phyloP scores from a whole-genome alignment of 192 early-diverging fungal genomes.

The Spizellomyces punctatus region DNA sequence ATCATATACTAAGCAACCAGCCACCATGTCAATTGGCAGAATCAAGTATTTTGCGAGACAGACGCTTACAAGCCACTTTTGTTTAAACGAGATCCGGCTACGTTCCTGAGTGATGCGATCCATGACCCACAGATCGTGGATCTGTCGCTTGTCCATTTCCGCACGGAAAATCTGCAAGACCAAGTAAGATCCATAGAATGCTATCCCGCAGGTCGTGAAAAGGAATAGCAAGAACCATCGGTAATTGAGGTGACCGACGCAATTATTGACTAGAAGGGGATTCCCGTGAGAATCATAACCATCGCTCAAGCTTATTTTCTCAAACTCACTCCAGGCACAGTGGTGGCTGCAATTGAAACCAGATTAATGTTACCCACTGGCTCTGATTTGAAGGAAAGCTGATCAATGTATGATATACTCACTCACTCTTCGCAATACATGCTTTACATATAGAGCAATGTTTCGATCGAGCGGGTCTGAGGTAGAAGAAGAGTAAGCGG shows the following conservation, averaged over 20 bases:
- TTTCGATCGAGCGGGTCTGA: conserved; percentile 51
- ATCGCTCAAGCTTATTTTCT: background rate
- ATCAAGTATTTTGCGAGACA: background rate
- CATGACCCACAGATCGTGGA: conserved; percentile 24
- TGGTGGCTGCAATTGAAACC: conserved; percentile 44
- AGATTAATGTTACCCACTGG: background rate
- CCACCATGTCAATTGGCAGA: background rate
- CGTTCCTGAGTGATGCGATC: conserved; percentile 13
- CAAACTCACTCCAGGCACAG: conserved; percentile 50
- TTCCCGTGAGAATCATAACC: background rate
- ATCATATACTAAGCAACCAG: conserved; percentile 30
- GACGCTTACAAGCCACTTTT: conserved; percentile 40
- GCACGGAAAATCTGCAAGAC: conserved; percentile 25
- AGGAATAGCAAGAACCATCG: conserved; percentile 53
- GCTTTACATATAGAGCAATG: conserved; percentile 53
- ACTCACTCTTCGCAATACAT: conserved; percentile 54
- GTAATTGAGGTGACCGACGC: conserved; percentile 56
- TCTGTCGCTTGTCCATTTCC: conserved; percentile 33
- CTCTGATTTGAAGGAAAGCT: background rate
- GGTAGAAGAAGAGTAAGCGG: background rate
- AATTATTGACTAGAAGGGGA: conserved; percentile 47
- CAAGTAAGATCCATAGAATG: conserved; percentile 45
- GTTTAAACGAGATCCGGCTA: conserved; percentile 30
- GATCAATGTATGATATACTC: conserved; percentile 27
- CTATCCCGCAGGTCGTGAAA: conserved; percentile 28